These are phyloP conservation scores for Pythium monospermum DNA, from an alignment of 352 stramenopile species.

Conservation along the genomic window DNA sequence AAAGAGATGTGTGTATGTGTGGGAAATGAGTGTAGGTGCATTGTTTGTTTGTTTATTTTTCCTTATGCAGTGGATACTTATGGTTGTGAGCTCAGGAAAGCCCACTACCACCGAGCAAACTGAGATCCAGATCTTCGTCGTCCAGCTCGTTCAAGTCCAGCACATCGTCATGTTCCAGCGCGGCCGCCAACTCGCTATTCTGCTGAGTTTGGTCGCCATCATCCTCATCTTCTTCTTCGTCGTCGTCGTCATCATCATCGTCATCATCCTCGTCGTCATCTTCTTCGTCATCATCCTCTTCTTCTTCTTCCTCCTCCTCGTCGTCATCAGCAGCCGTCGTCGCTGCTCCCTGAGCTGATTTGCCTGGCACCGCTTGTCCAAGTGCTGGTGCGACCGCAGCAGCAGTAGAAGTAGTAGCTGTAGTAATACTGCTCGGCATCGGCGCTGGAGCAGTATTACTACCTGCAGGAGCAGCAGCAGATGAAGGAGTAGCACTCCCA, in stretches of 20 bases:
- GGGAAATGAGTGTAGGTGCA: too few species aligned
- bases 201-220: constrained; percentile 16
- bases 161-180: constrained; percentile 14
- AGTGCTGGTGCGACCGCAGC: constrained; percentile 29
- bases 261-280: constrained; percentile 33
- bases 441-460: not conserved
- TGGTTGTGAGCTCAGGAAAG: too few species aligned
- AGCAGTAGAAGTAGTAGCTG: constrained; percentile 20
- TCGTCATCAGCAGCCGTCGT: constrained; percentile 41
- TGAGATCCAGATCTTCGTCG: constrained; percentile 26
- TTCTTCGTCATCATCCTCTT: constrained; percentile 30
- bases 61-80: too few species aligned
- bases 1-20: too few species aligned
- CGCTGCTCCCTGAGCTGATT: not conserved
- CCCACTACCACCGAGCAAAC: constrained; percentile 5
- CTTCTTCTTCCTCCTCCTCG: constrained; percentile 36
- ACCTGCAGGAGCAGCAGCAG: not conserved
- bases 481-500: not conserved
- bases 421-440: not conserved
- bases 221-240: constrained; percentile 25
- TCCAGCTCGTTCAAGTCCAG: constrained; percentile 20
- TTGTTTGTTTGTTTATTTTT: too few species aligned
- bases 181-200: constrained; percentile 17
- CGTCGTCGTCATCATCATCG: constrained; percentile 26
- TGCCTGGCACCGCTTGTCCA: not conserved